Conservation (phyloP, 805 yeast species). For the Starmerella cellae region DNA sequence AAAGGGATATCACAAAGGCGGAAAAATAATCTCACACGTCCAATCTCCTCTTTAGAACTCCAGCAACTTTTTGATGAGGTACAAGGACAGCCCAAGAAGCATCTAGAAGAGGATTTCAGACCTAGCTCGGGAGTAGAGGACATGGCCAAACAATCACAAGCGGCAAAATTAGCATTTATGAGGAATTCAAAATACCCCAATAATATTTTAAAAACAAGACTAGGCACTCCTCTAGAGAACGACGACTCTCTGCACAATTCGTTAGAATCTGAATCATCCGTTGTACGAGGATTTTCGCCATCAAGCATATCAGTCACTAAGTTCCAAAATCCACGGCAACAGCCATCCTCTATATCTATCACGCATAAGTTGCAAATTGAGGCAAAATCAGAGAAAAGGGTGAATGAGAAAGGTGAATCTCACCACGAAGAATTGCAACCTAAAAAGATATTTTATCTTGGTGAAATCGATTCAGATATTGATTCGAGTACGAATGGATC, state of each 20-base stretch:
- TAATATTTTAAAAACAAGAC: no score
- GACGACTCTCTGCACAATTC: no score
- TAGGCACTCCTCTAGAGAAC: no score
- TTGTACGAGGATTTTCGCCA: constrained; percentile 30
- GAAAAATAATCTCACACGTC: constrained; percentile 1
- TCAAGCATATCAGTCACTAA: constrained; percentile 26
- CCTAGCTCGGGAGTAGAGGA: no score
- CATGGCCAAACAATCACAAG: no score
- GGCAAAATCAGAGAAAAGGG: background rate
- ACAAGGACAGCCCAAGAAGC: background rate
- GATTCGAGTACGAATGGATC: constrained; percentile 18
- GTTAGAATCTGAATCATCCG: no score
- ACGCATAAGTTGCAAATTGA: no score
- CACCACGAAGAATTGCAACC: background rate
- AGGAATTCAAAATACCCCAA: no score
- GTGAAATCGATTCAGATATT: constrained; percentile 29
- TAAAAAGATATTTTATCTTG: constrained; percentile 23
- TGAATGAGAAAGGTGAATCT: background rate
- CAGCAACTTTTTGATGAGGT: constrained; percentile 10
- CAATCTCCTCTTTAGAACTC: constrained; percentile 12
- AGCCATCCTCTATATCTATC: background rate
- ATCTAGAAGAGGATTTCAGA: no score
- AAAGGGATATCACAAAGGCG: no score
- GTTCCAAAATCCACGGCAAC: background rate
- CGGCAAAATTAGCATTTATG: no score